A percentile compares a stretch with the other conserved stretches of the same genome.
Evolutionary conservation across 1,284 basidiomycete genomes (phyloP).

Genomic region (Ustilago sp.): DNA sequence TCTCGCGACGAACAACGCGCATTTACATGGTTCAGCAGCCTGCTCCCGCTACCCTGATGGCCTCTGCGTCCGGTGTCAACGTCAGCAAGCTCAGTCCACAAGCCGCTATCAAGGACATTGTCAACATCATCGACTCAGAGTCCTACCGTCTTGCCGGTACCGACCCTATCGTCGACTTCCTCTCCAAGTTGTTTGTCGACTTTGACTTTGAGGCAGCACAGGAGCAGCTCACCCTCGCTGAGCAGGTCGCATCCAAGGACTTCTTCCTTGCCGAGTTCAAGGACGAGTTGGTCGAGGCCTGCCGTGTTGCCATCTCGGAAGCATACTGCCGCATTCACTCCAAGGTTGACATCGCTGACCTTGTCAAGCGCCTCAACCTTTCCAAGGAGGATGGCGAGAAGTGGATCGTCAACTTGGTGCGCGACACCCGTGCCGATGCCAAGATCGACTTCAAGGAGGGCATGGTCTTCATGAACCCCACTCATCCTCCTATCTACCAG

Average conservation of each 20-base stretch:
- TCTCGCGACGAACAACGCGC: slow-evolving; percentile 78
- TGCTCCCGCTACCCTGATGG: slow-evolving; percentile 41
- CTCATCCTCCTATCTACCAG: slow-evolving; percentile 90
- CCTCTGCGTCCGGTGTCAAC: slow-evolving; percentile 43
- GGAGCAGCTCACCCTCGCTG: slow-evolving; percentile 81
- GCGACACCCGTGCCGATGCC: slow-evolving; percentile 95
- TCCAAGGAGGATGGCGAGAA: slow-evolving; percentile 94
- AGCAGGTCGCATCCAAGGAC: slow-evolving; percentile 86
- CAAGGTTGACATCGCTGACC: slow-evolving; percentile 93
- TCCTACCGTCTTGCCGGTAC: slow-evolving; percentile 78
- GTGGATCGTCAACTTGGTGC: slow-evolving; percentile 98
- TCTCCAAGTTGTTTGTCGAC: slow-evolving; percentile 91
- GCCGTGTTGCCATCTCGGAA: slow-evolving; percentile 92
- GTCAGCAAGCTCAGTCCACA: slow-evolving; percentile 62
- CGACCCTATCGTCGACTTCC: slow-evolving; percentile 92
- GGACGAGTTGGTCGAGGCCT: slow-evolving; percentile 95
- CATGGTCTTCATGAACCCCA: slow-evolving; percentile 93
- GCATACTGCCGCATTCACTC: slow-evolving; percentile 98
- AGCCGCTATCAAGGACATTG: slow-evolving; percentile 66
- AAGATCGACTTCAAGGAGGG: slow-evolving; percentile 98
- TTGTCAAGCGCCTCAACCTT: slow-evolving; percentile 91
- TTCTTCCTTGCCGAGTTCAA: slow-evolving; percentile 92
- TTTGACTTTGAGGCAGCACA: slow-evolving; percentile 92
- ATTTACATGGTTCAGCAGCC: slow-evolving; percentile 63
- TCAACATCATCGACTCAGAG: slow-evolving; percentile 65